Conservation (phyloP, 805 yeast genomes). For the Metschnikowia cerradonensis region DNA sequence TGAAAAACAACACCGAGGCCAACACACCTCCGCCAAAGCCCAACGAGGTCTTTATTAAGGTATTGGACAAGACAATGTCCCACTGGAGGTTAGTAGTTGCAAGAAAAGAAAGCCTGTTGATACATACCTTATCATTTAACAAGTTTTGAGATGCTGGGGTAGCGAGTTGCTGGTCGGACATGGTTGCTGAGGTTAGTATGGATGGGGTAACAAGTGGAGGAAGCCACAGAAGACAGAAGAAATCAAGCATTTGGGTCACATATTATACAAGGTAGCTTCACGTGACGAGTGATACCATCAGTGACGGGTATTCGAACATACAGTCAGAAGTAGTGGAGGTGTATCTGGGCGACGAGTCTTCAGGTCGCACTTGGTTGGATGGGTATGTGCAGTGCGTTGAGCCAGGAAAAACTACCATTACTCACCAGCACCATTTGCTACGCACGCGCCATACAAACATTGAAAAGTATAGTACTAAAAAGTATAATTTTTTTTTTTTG, state of each 20-base stretch:
- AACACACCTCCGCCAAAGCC: constrained; percentile 97
- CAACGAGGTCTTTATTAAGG: constrained; percentile 89
- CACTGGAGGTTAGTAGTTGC: constrained; percentile 41
- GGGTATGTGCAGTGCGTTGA: constrained; percentile 9
- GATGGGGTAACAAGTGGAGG: not conserved
- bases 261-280: too few relatives aligned
- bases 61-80: constrained; percentile 95
- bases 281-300: too few relatives aligned
- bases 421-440: too few relatives aligned
- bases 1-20: constrained; percentile 84
- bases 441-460: too few relatives aligned
- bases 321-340: not conserved
- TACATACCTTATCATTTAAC: constrained; percentile 52
- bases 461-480: too few relatives aligned
- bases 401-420: too few relatives aligned
- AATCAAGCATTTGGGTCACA: too few relatives aligned
- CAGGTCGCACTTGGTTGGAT: constrained; percentile 13
- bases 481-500: too few relatives aligned
- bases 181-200: constrained; percentile 11
- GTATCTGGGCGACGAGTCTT: constrained; percentile 5
- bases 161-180: constrained; percentile 33
- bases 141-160: constrained; percentile 49
- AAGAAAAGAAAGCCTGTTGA: not conserved
- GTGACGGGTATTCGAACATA: not conserved
- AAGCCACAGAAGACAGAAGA: too few relatives aligned